Percentiles rank a stretch among this genome's conserved stretches.
Evolutionary conservation across 2,329 filamentous ascomycete genomes (phyloP).

Genomic region (Calycina herbarum): DNA sequence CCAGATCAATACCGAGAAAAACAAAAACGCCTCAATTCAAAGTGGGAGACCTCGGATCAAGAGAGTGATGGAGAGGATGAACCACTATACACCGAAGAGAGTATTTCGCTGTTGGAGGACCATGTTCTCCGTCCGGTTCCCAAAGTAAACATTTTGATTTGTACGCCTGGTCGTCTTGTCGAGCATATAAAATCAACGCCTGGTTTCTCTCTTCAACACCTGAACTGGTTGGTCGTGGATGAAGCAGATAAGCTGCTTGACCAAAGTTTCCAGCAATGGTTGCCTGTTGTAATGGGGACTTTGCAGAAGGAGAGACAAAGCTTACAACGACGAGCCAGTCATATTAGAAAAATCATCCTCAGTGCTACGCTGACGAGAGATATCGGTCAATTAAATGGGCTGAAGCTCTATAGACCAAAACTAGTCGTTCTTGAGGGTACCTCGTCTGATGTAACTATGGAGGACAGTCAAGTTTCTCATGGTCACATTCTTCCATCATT

Average conservation of each 20-base stretch:
- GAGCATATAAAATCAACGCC: constrained; percentile 85
- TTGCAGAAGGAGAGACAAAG: constrained; percentile 39
- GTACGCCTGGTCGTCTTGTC: constrained; percentile 87
- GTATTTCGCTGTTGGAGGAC: constrained; percentile 48
- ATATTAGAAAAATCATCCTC: constrained; percentile 77
- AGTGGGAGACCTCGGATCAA: constrained; percentile 48
- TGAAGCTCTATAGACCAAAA: constrained; percentile 72
- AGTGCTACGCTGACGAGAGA: constrained; percentile 93
- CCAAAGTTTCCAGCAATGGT: constrained; percentile 91
- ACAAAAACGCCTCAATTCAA: constrained; percentile 41
- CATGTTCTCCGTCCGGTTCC: constrained; percentile 67
- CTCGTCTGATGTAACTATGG: constrained; percentile 27
- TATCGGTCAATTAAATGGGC: constrained; percentile 71
- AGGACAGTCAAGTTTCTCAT: constrained; percentile 42
- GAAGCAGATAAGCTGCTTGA: constrained; percentile 91
- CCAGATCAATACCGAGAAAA: constrained; percentile 55
- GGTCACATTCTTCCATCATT: constrained; percentile 60
- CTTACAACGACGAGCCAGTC: constrained; percentile 20
- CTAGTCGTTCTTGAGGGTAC: constrained; percentile 70
- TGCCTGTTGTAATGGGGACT: constrained; percentile 66
- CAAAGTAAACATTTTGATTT: constrained; percentile 84
- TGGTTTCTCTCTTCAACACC: constrained; percentile 74
- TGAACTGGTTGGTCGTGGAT: constrained; percentile 89
- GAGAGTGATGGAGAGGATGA: constrained; percentile 44
- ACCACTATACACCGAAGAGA: constrained; percentile 38